Evolutionary conservation across 306 rosid genomes (phyloP), one percentile per base, ranked within the genome.

Genomic region (Hippophae tibetana): DNA sequence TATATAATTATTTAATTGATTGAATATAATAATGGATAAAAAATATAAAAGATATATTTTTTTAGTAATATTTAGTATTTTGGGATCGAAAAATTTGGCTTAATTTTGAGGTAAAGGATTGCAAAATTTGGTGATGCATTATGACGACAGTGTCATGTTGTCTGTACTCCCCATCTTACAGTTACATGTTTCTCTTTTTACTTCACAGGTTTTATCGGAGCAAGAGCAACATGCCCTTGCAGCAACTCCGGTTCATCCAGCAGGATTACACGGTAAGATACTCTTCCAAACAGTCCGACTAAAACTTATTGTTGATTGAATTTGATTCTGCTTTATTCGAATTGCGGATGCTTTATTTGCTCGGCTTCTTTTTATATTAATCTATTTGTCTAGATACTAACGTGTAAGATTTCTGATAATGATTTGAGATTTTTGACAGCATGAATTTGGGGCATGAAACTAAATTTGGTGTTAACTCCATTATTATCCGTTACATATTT

Each of bases 221-320:
- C 90, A 84, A 76, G 84, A 89, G 78, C 95, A 86, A 59, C 82
- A 84, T 62, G 79, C 71, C 53, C 97, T 93, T 75, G 84, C 97
- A 26, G 97, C 99, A 38, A 86, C 90, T 70, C 95, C 99, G 0
- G 99, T 94, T 13, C 99, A 93, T 71, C 95, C 97, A 11, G 72
- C 71, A 47, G 97, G 89, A 54, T 76, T 93, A 68, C 77, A 85
- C 56, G 97, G 99, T 89, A 52, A 70, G 90, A 47, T 18, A 70
- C 71, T 67, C 54, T 57, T 47, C 12, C 18, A n/a, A 18, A 1
- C n/a, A 44, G 41, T 65, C 42, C 57, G 60, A 43, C 58, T 27
- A 13, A 54, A 63, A 48, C 67, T 45, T 63, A 42, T 43, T 4
- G 3, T 4, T 31, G 38, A 31, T 31, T 31, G 38, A 31, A 58